These are phyloP conservation scores for Annulohypoxylon maeteangense DNA, from an alignment of 495 filamentous ascomycete species.

Conservation along the genomic window DNA sequence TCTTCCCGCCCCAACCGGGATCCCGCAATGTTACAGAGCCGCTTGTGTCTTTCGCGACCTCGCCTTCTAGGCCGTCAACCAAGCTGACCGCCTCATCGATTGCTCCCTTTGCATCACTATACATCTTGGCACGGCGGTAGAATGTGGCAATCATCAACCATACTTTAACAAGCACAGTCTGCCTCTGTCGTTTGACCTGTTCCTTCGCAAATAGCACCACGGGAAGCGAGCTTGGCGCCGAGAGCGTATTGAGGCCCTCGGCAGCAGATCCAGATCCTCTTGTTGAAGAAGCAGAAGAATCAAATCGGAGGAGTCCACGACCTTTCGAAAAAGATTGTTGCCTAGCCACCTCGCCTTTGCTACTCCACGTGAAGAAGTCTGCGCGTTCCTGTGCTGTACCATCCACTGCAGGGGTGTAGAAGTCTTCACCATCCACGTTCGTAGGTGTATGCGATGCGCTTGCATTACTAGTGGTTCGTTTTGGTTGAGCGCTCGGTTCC, in stretches of 20 bases:
- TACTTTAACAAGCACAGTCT: constrained; percentile 74
- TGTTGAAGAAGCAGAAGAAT: constrained; percentile 45
- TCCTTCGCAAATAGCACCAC: constrained; percentile 61
- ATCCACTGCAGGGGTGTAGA: constrained; percentile 53
- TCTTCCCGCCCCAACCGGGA: constrained; percentile 77
- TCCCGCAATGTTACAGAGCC: constrained; percentile 62
- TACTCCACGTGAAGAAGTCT: constrained; percentile 51
- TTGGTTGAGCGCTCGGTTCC: constrained; percentile 54
- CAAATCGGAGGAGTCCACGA: constrained; percentile 46
- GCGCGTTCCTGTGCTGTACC: constrained; percentile 39
- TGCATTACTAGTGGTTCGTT: constrained; percentile 48
- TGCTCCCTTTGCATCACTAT: constrained; percentile 79
- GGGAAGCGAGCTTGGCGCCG: constrained; percentile 52
- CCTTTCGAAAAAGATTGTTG: constrained; percentile 46
- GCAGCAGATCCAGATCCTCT: constrained; percentile 38
- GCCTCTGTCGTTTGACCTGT: constrained; percentile 66
- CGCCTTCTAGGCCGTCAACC: constrained; percentile 64
- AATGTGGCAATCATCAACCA: constrained; percentile 91
- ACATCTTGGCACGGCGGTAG: constrained; percentile 82
- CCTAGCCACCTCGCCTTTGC: constrained; percentile 43
- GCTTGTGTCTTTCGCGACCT: constrained; percentile 62
- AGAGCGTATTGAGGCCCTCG: constrained; percentile 42
- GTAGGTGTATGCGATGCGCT: constrained; percentile 45
- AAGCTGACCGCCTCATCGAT: constrained; percentile 83
- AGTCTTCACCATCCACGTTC: constrained; percentile 53